phyloP scores from a whole-genome alignment of 208 protist genomes.

The Trypanosoma mega region DNA sequence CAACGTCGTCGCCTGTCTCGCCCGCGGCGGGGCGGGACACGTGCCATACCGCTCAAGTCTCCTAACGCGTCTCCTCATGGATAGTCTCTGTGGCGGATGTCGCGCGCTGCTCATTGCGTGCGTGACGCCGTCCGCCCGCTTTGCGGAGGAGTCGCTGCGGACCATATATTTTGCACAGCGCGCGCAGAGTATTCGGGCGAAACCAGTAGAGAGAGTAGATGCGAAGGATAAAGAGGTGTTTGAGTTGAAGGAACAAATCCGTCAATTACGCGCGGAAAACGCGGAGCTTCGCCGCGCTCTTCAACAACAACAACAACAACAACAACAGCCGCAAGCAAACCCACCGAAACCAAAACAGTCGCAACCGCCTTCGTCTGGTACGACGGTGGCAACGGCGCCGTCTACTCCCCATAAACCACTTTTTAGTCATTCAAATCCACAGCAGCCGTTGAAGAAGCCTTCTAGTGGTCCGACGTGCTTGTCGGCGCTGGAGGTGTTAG shows the following conservation, averaged over 20 bases:
- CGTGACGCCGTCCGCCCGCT: constrained; percentile 67
- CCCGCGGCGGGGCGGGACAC: constrained; percentile 35
- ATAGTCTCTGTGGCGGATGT: constrained; percentile 74
- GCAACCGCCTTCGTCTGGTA: too few species aligned
- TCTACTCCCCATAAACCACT: too few species aligned
- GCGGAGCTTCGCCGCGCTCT: constrained; percentile 42
- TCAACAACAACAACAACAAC: constrained; percentile 24
- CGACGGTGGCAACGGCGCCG: too few species aligned
- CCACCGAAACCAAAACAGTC: too few species aligned
- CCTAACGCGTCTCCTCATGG: constrained; percentile 88
- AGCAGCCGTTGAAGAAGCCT: too few species aligned
- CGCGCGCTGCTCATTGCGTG: constrained; percentile 79
- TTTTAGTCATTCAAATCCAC: too few species aligned
- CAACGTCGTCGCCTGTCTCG: constrained; percentile 85
- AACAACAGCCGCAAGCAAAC: too few species aligned
- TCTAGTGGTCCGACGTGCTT: neutral
- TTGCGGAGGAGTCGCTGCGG: constrained; percentile 76
- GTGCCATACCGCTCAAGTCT: constrained; percentile 87
- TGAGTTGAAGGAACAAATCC: constrained; percentile 39
- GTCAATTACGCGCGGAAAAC: constrained; percentile 51
- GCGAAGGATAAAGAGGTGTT: constrained; percentile 52
- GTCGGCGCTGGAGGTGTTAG: constrained; percentile 5
- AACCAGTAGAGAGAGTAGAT: constrained; percentile 63
- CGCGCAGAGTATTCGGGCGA: constrained; percentile 51
- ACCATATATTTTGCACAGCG: constrained; percentile 84